Percentiles rank a stretch among this genome's conserved stretches.
These are phyloP conservation scores for Angomonas ambiguus DNA, from an alignment of 208 protist genomes.

Conservation along the genomic window DNA sequence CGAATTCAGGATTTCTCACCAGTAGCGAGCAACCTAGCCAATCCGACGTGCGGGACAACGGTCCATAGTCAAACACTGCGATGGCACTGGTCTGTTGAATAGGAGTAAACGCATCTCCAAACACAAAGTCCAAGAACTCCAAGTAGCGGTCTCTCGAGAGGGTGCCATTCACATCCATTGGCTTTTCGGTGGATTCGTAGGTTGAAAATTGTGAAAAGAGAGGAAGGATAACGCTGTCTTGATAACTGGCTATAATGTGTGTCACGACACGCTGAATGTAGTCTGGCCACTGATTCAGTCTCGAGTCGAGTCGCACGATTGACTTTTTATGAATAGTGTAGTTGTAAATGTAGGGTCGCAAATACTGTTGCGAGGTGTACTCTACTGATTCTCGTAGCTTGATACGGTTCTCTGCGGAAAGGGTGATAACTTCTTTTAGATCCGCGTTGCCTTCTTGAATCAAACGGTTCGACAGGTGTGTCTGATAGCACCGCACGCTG, in stretches of 20 bases:
- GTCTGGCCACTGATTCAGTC: slow-evolving; percentile 54
- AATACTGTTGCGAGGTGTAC: slow-evolving; percentile 54
- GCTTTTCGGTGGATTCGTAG: background rate
- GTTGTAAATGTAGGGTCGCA: slow-evolving; percentile 50
- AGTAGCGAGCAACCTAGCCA: slow-evolving; percentile 17
- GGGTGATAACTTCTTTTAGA: slow-evolving; percentile 44
- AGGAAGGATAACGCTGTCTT: slow-evolving; percentile 44
- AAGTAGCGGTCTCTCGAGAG: slow-evolving; percentile 46
- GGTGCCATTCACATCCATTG: slow-evolving; percentile 19
- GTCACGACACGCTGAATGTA: slow-evolving; percentile 59
- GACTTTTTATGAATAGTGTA: slow-evolving; percentile 50
- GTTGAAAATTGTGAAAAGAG: slow-evolving; percentile 56
- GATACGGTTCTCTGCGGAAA: slow-evolving; percentile 64
- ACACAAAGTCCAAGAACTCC: slow-evolving; percentile 45
- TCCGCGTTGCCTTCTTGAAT: slow-evolving; percentile 14
- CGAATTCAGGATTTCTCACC: background rate
- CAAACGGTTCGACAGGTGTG: slow-evolving; percentile 28
- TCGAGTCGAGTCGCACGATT: slow-evolving; percentile 41
- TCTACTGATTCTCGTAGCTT: slow-evolving; percentile 52
- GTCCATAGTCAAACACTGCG: slow-evolving; percentile 57
- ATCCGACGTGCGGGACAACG: slow-evolving; percentile 46
- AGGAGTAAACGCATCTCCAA: slow-evolving; percentile 37
- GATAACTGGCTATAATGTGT: slow-evolving; percentile 52
- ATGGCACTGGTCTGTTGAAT: slow-evolving; percentile 44
- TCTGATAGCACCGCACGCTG: slow-evolving; percentile 79